A percentile compares a stretch with the other conserved stretches of the same genome.
These are phyloP conservation scores for Otatea glauca DNA, from an alignment of 176 grass and related monocot genomes.

Conservation along the genomic window DNA sequence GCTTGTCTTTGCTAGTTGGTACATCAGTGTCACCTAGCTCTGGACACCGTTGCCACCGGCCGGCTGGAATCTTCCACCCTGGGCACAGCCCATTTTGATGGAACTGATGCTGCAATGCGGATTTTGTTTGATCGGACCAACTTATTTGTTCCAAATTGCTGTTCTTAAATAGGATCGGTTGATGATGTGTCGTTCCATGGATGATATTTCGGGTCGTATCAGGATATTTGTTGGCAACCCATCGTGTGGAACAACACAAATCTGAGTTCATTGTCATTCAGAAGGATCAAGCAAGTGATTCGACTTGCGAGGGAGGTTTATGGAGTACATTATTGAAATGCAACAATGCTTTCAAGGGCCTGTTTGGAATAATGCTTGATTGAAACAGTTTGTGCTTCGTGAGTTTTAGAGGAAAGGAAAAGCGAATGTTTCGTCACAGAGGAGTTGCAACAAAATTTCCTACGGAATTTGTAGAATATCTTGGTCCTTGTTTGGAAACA, in stretches of 20 bases:
- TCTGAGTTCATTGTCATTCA: neutral
- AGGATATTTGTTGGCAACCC: neutral
- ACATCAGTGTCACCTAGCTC: constrained; percentile 46
- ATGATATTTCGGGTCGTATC: neutral
- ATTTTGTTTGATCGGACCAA: neutral
- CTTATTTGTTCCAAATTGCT: constrained; percentile 3
- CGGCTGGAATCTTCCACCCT: constrained; percentile 59
- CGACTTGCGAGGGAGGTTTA: neutral
- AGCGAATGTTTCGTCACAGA: neutral
- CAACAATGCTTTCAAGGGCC: neutral
- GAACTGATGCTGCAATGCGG: neutral
- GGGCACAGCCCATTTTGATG: constrained; percentile 38
- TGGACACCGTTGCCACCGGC: neutral
- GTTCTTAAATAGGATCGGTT: neutral
- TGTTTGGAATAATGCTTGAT: neutral
- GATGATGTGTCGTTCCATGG: constrained; percentile 11
- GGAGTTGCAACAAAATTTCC: neutral
- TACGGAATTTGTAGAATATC: neutral
- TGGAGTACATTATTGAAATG: neutral
- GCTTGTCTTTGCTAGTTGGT: constrained; percentile 33
- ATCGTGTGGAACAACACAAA: neutral
- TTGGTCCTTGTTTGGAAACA: neutral
- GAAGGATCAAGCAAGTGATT: neutral
- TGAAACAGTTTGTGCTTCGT: neutral
- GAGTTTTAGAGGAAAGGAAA: neutral